Percentiles rank a stretch among this genome's conserved stretches.
Conservation (phyloP, 1,139 yeast genomes). For the Eremothecium sinecaudum region DNA sequence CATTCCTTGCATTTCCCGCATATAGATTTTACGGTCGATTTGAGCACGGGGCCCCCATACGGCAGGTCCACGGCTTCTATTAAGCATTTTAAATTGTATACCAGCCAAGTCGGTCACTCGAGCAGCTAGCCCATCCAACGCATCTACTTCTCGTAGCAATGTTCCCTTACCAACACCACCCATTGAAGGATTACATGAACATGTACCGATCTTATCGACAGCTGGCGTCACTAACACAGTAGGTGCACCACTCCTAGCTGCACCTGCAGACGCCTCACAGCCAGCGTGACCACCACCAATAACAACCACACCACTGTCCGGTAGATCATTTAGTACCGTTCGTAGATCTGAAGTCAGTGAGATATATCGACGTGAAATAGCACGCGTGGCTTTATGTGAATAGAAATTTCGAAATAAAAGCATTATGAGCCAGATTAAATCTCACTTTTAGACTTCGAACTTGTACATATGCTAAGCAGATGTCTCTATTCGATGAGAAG, state of each 20-base stretch:
- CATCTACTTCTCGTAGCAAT: conserved; percentile 83
- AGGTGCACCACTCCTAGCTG: conserved; percentile 71
- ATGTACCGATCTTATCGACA: conserved; percentile 71
- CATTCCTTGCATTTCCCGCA: conserved; percentile 67
- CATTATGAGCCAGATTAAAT: too few species aligned
- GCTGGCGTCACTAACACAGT: conserved; percentile 77
- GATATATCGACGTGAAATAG: conserved; percentile 13
- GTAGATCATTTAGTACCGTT: conserved; percentile 29
- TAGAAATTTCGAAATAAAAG: too few species aligned
- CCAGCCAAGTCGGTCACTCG: conserved; percentile 86
- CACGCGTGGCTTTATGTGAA: too few species aligned
- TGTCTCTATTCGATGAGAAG: too few species aligned
- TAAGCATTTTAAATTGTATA: conserved; percentile 79
- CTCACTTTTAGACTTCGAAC: too few species aligned
- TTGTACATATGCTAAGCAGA: too few species aligned
- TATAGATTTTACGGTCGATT: conserved; percentile 75
- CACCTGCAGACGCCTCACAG: conserved; percentile 91
- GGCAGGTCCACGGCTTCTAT: conserved; percentile 88
- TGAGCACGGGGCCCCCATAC: conserved; percentile 99
- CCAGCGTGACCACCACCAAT: conserved; percentile 99
- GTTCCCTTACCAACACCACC: conserved; percentile 99
- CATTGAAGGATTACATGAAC: conserved; percentile 95
- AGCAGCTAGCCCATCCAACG: conserved; percentile 86
- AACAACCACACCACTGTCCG: conserved; percentile 61
- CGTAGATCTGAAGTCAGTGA: conserved; percentile 36